These are phyloP conservation scores for Beta corolliflora DNA, from an alignment of 179 eudicot genomes.

Conservation along the genomic window DNA sequence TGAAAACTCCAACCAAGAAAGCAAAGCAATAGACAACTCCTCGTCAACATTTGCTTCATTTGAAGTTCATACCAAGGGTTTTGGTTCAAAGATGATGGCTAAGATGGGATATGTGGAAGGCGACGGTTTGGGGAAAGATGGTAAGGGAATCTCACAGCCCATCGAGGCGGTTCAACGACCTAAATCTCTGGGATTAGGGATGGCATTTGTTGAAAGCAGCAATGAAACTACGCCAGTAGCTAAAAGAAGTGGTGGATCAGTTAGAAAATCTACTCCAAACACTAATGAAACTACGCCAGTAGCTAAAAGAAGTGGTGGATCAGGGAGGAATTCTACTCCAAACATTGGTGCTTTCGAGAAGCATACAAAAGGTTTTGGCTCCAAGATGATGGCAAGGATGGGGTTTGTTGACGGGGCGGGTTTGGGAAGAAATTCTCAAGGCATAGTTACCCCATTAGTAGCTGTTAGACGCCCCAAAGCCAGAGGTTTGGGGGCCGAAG, in stretches of 20 bases:
- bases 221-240: slow-evolving; percentile 19
- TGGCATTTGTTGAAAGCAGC: slow-evolving; percentile 51
- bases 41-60: slow-evolving; percentile 62
- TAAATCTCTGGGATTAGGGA: slow-evolving; percentile 91
- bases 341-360: slow-evolving; percentile 70
- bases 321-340: slow-evolving; percentile 28
- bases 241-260: slow-evolving; percentile 21
- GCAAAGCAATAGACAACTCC: slow-evolving; percentile 28
- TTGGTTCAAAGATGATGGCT: slow-evolving; percentile 98
- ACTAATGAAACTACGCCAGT: not conserved
- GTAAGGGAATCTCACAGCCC: slow-evolving; percentile 74
- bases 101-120: slow-evolving; percentile 96
- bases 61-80: slow-evolving; percentile 92
- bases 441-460: slow-evolving; percentile 67
- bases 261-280: slow-evolving; percentile 27
- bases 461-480: slow-evolving; percentile 89
- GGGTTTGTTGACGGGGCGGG: slow-evolving; percentile 89
- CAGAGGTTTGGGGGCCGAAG: slow-evolving; percentile 84
- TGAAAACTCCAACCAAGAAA: slow-evolving; percentile 30
- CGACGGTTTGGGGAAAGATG: slow-evolving; percentile 80
- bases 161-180: slow-evolving; percentile 81
- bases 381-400: slow-evolving; percentile 98
- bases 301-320: slow-evolving; percentile 20
- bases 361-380: slow-evolving; percentile 96
- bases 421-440: slow-evolving; percentile 84